Base-by-base conservation (phyloP, 805 yeast genomes). In the Wickerhamiella vanderwaltii region DNA sequence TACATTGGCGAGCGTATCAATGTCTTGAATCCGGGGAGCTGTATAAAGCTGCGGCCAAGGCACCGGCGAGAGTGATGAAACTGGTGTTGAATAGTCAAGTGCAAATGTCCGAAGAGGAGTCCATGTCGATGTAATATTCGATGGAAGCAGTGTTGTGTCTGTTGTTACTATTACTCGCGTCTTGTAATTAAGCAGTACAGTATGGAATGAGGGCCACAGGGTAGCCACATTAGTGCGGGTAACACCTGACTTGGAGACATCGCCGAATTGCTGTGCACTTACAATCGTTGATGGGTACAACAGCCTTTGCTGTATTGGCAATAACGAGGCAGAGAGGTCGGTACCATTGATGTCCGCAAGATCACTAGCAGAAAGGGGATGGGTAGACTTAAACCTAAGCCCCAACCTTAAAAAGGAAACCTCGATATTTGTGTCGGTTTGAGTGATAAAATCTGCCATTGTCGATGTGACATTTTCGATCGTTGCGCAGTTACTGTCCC, bases 351-450 rank as follows among this genome's bases (percentile, higher is more conserved):
- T 24, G 2, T 24, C 37, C 12, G 19, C 16, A 17, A 2, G 13
- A 12, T 37, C 41, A 9, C 13, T 22, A n/a, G 15, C 18, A 9
- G 26, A 23, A 12, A 23, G 18, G 13, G 16, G 17, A 6, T 11
- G 3, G 7, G 37, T 13, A 3, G 26, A 9, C 5, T 29, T 29
- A 2, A 51, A 54, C 6, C 57, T 51, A 16, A 72, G 35, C 29
- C 65, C 64, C 9, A 76, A 29, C 11, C 62, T 56, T 11, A 76
- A 15, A 18, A 68, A 39, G 49, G 71, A 65, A 1, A 70, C 73
- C 5, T 65, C 62, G 18, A 73, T 47, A 38, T 65, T 64, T 12
- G 70, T 68, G 43, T 73, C 67, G 1, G 77, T 70, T 3, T 45
- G 54, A 0, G 28, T 29, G 3, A 72, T 46, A 49, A 64, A 74